These are phyloP conservation scores for Pleoardoris graminearum DNA, from an alignment of 2,329 filamentous ascomycete genomes.

Conservation along the genomic window DNA sequence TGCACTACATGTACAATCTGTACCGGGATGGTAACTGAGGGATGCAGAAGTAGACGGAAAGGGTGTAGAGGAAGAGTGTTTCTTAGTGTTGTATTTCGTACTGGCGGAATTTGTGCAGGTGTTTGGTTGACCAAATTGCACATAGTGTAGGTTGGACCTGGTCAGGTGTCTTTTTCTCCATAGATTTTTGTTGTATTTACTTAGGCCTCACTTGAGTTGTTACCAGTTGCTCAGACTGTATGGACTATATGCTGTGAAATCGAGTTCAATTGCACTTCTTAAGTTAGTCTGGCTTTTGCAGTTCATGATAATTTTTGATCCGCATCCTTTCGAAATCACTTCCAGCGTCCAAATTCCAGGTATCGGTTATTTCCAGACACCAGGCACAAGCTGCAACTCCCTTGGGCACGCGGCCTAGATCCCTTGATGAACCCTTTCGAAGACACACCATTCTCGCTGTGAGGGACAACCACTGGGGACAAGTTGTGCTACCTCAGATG, in stretches of 20 bases:
- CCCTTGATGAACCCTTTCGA: too few species aligned
- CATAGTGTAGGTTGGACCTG: too few species aligned
- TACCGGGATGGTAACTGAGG: conserved; percentile 44
- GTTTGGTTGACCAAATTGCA: neutral
- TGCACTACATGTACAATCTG: conserved; percentile 56
- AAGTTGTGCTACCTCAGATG: neutral
- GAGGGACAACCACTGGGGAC: too few species aligned
- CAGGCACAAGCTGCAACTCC: neutral
- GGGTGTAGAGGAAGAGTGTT: neutral
- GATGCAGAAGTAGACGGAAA: neutral
- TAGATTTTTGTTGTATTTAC: neutral
- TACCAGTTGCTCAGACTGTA: too few species aligned
- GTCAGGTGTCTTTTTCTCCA: too few species aligned
- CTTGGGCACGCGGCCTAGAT: too few species aligned
- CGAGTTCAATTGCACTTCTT: too few species aligned
- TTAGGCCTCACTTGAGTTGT: too few species aligned
- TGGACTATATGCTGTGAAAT: too few species aligned
- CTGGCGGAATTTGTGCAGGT: neutral
- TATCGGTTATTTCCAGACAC: neutral
- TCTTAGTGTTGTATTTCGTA: neutral
- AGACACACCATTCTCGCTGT: too few species aligned
- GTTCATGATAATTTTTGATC: too few species aligned
- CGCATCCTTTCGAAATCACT: too few species aligned
- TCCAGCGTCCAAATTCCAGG: neutral
- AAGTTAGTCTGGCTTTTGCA: neutral